Evolutionary conservation across 2,329 filamentous ascomycete species (phyloP).

Genomic region (Emmonsia crescens): DNA sequence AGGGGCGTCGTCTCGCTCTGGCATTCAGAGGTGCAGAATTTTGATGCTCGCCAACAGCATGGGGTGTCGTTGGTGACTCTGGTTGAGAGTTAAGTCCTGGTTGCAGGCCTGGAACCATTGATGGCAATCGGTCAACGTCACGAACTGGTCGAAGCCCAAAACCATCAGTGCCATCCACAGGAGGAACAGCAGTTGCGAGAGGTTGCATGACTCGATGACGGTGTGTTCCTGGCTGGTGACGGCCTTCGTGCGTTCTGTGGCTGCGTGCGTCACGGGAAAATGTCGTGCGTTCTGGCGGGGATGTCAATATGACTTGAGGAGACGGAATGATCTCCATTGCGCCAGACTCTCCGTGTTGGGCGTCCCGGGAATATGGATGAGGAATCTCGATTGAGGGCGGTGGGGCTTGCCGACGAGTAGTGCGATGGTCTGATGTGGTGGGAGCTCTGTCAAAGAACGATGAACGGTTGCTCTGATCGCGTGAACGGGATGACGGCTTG

Average conservation of each 20-base stretch:
- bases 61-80: constrained; percentile 77
- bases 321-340: constrained; percentile 52
- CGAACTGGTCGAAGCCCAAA: constrained; percentile 68
- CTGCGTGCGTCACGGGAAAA: constrained; percentile 46
- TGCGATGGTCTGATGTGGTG: constrained; percentile 45
- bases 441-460: constrained; percentile 41
- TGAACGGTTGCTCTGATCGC: constrained; percentile 22
- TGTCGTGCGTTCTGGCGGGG: constrained; percentile 59
- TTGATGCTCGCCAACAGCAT: constrained; percentile 53
- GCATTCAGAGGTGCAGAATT: constrained; percentile 43
- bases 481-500: constrained; percentile 19
- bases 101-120: constrained; percentile 62
- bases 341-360: constrained; percentile 38
- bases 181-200: constrained; percentile 54
- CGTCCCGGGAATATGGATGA: constrained; percentile 42
- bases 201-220: constrained; percentile 52
- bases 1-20: constrained; percentile 61
- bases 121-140: constrained; percentile 71
- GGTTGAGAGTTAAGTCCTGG: constrained; percentile 73
- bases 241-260: constrained; percentile 35
- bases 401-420: constrained; percentile 65
- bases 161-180: constrained; percentile 58
- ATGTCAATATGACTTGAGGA: constrained; percentile 54
- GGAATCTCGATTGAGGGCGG: constrained; percentile 77
- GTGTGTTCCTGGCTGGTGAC: constrained; percentile 36